Evolutionary conservation across 129 eudicot species (phyloP).

Genomic region (Deinandra increscens): DNA sequence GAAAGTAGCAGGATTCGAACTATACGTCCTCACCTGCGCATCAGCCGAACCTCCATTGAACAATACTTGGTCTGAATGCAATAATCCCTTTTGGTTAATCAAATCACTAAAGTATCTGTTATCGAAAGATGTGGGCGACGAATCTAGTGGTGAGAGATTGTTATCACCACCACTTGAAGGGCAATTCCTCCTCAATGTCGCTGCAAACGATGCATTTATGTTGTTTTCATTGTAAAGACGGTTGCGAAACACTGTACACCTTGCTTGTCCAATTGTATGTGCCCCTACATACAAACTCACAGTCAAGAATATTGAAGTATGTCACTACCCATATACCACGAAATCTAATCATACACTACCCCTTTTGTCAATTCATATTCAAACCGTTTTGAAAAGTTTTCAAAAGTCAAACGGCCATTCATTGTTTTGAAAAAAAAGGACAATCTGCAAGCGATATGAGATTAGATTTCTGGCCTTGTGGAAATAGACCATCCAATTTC

Average conservation of each 20-base stretch:
- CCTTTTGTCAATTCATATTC: no score
- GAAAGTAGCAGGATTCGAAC: constrained; percentile 31
- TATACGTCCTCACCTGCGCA: constrained; percentile 38
- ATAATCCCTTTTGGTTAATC: constrained; percentile 39
- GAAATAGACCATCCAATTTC: no score
- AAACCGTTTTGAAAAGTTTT: no score
- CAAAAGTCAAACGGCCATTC: no score
- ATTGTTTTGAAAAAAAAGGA: no score
- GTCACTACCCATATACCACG: no score
- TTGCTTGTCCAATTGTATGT: constrained; percentile 53
- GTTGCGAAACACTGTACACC: constrained; percentile 35
- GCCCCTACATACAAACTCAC: constrained; percentile 19
- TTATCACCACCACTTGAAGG: constrained; percentile 46
- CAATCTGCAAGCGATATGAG: no score
- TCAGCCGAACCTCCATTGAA: constrained; percentile 48
- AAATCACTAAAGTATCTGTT: constrained; percentile 37
- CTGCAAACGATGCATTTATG: constrained; percentile 31
- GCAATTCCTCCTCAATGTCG: constrained; percentile 37
- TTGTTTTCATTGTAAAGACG: constrained; percentile 43
- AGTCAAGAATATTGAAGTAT: neutral
- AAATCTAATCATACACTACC: no score
- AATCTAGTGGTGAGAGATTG: constrained; percentile 41
- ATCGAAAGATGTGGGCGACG: constrained; percentile 34
- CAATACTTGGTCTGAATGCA: constrained; percentile 60
- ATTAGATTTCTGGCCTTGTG: no score